These are phyloP conservation scores for Alternaria metachromatica DNA, from an alignment of 2,329 filamentous ascomycete species.

Conservation along the genomic window DNA sequence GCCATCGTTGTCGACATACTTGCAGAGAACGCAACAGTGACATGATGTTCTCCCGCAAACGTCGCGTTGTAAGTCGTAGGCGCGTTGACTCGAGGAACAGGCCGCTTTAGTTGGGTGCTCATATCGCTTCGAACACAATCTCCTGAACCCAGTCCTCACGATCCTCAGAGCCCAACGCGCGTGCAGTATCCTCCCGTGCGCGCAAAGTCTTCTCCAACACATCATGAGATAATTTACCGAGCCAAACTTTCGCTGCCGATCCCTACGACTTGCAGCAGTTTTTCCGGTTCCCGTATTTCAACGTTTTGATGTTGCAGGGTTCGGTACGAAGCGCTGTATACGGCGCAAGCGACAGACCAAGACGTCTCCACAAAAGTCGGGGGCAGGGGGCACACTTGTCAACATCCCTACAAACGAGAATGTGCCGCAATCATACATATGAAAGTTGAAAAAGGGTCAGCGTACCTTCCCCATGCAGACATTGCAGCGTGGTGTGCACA, in stretches of 20 bases:
- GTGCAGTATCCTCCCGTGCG: not conserved
- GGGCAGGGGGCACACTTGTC: not conserved
- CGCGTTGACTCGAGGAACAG: not conserved
- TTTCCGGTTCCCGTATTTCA: not conserved
- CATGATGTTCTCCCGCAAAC: not conserved
- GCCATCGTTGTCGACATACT: not conserved
- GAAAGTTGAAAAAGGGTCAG: not conserved
- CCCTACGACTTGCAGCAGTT: not conserved
- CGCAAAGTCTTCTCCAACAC: not conserved
- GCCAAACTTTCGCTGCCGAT: not conserved
- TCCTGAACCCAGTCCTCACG: not conserved
- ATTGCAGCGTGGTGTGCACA: not conserved
- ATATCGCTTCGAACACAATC: not conserved
- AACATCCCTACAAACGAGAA: not conserved
- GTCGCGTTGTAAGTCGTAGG: not conserved
- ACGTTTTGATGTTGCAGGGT: not conserved
- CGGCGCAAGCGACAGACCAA: not conserved
- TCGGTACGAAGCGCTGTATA: not conserved
- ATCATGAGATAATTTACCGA: not conserved
- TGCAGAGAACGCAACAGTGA: not conserved
- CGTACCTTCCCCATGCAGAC: not conserved
- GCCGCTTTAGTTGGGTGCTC: not conserved
- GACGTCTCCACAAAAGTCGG: not conserved
- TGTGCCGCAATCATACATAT: not conserved
- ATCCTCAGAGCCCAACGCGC: not conserved